Conservation (phyloP, 108 stramenopile species). For the Nitzschia palea region DNA sequence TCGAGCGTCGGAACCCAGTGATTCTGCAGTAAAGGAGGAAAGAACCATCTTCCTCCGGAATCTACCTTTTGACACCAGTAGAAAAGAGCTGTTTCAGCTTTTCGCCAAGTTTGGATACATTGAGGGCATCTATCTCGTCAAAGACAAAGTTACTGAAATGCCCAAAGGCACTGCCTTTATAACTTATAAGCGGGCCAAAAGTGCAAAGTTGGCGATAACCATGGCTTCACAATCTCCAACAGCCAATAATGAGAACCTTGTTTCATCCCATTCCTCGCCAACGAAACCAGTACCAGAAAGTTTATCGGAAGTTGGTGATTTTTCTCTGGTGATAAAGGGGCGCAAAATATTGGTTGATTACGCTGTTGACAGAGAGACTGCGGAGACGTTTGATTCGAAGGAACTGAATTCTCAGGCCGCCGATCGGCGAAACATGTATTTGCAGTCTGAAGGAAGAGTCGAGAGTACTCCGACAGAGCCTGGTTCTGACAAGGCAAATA, state of each 20-base stretch:
- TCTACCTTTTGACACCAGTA: constrained; percentile 93
- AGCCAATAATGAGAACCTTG: constrained; percentile 11
- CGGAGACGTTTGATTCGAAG: constrained; percentile 68
- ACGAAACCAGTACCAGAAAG: constrained; percentile 1
- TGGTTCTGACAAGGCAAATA: constrained; percentile 38
- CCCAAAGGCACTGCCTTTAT: constrained; percentile 91
- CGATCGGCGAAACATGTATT: constrained; percentile 89
- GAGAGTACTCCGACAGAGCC: constrained; percentile 34
- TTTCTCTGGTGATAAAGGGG: constrained; percentile 53
- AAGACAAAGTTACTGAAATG: constrained; percentile 79
- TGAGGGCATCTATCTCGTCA: constrained; percentile 84
- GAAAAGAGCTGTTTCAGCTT: constrained; percentile 80
- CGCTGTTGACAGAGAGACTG: constrained; percentile 80
- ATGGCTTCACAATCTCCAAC: background rate
- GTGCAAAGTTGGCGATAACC: constrained; percentile 27
- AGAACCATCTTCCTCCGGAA: constrained; percentile 89
- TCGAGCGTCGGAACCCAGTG: constrained; percentile 4
- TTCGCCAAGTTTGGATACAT: constrained; percentile 86
- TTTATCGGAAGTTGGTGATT: constrained; percentile 25
- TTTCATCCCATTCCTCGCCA: too few species aligned
- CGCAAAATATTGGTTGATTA: constrained; percentile 68
- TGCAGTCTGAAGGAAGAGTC: constrained; percentile 92
- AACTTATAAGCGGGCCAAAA: constrained; percentile 46
- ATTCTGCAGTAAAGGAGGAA: constrained; percentile 29
- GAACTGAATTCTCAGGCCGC: constrained; percentile 21